These are phyloP conservation scores for Primulina huaijiensis DNA, from an alignment of 257 asterid genomes.

Conservation along the genomic window DNA sequence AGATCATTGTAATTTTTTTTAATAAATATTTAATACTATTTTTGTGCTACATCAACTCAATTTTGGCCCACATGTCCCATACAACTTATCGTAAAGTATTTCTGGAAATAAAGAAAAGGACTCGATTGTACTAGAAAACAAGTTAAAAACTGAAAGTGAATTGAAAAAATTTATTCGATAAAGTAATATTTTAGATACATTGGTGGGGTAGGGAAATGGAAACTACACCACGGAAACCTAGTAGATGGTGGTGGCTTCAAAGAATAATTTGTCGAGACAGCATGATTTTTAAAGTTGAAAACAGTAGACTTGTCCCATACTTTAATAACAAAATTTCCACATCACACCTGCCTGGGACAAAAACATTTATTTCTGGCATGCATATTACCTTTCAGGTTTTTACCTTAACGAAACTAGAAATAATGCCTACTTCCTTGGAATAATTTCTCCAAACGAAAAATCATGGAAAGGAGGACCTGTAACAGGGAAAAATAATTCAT, in stretches of 20 bases:
- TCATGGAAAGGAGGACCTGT: slow-evolving; percentile 82
- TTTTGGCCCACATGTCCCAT: no score
- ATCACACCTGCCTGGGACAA: slow-evolving; percentile 4
- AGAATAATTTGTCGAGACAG: not conserved
- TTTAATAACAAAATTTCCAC: slow-evolving; percentile 18
- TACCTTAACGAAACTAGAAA: slow-evolving; percentile 8
- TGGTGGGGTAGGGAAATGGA: not conserved
- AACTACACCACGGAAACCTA: not conserved
- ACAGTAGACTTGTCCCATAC: not conserved
- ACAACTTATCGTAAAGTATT: no score
- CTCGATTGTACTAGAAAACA: no score
- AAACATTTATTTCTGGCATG: not conserved
- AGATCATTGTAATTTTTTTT: no score
- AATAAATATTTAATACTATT: no score
- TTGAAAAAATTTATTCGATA: not conserved
- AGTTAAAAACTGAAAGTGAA: no score
- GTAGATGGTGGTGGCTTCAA: not conserved
- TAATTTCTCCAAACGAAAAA: slow-evolving; percentile 62
- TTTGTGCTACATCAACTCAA: no score
- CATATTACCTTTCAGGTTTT: not conserved
- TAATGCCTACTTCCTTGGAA: slow-evolving; percentile 48
- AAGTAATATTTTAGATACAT: no score
- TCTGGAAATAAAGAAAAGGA: no score
- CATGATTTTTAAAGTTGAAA: slow-evolving; percentile 1
- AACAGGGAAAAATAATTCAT: slow-evolving; percentile 22